Evolutionary conservation across 2,329 filamentous ascomycete genomes (phyloP).

Genomic region (Emergomyces pasteurianus): DNA sequence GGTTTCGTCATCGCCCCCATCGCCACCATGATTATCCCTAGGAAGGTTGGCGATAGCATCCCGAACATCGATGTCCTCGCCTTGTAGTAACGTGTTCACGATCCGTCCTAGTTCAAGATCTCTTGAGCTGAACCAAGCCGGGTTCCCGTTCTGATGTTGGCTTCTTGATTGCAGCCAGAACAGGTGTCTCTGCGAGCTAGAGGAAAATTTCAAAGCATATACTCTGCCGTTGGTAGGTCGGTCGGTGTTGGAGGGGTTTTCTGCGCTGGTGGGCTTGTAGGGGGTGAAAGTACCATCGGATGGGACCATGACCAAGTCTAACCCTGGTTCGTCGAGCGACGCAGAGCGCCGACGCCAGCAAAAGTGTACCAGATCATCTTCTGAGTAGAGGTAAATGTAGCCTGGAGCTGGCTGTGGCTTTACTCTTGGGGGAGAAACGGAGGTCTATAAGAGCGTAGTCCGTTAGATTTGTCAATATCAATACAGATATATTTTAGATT

Average conservation of each 20-base stretch:
- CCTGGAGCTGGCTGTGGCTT: slow-evolving; percentile 61
- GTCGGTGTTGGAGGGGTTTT: slow-evolving; percentile 50
- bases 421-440: slow-evolving; percentile 55
- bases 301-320: slow-evolving; percentile 91
- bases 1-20: slow-evolving; percentile 57
- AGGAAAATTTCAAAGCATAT: slow-evolving; percentile 86
- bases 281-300: slow-evolving; percentile 77
- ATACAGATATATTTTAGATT: not conserved
- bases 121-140: slow-evolving; percentile 69
- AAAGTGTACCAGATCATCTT: slow-evolving; percentile 93
- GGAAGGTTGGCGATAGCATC: slow-evolving; percentile 56
- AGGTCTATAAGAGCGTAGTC: slow-evolving; percentile 27
- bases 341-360: slow-evolving; percentile 82
- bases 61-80: slow-evolving; percentile 73
- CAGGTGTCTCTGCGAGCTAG: slow-evolving; percentile 78
- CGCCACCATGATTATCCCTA: slow-evolving; percentile 36
- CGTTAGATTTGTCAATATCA: not conserved
- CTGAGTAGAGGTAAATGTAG: slow-evolving; percentile 83
- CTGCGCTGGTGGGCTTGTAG: slow-evolving; percentile 51
- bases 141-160: slow-evolving; percentile 58
- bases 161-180: slow-evolving; percentile 95
- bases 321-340: slow-evolving; percentile 58
- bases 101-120: slow-evolving; percentile 82
- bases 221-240: slow-evolving; percentile 69
- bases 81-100: slow-evolving; percentile 72